Base-by-base conservation (phyloP, 2,329 filamentous ascomycete species). In the Onygenales sp. region DNA sequence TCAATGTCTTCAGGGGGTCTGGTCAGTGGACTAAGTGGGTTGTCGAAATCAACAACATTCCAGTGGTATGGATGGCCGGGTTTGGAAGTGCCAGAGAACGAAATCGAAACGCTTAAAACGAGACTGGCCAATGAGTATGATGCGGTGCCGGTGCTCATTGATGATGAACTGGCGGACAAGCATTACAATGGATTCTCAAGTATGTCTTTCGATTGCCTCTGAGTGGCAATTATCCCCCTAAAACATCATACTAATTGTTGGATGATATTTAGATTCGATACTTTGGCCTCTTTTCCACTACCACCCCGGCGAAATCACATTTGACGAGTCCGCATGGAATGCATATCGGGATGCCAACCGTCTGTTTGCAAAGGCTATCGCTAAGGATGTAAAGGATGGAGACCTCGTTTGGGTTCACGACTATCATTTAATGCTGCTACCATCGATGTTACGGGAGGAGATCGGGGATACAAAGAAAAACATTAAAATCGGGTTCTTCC, bases 41-140 rank as follows among this genome's bases (percentile, higher is more conserved):
- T 97, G 54, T 86, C 88, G 63, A 96, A 96, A 73, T 87, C 88
- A 34, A 95, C 89, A 31, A 92, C 85, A 61, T 97, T 97, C 72
- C 88, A 93, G 70, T 98, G 93, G 93, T 97, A 97, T 72, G 93
- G 93, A 61, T 97, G 93, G 92, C 91, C 93, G 0, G 93, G 93
- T 39, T 74, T 95, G 48, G 89, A 97, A 70, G 84, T 97, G 4
- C 92, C 92, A 40, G 88, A 94, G 58, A 80, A 83, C 52, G 92
- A 97, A 70, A 80, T 88, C 43, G 77, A 80, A 2, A 77, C 79
- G 53, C 84, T 98, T 69, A 86, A 83, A 65, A 78, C 86, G 65
- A 83, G 86, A 58, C 76, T 97, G 65, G 87, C 88, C 73, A 84
- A 93, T 21, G 87, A 96, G 64, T 91, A 95, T 70, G 85, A 86